A percentile compares a stretch with the other conserved stretches of the same genome.
These are phyloP conservation scores for Monosporascus sp. DNA, from an alignment of 2,329 filamentous ascomycete species.

Conservation along the genomic window DNA sequence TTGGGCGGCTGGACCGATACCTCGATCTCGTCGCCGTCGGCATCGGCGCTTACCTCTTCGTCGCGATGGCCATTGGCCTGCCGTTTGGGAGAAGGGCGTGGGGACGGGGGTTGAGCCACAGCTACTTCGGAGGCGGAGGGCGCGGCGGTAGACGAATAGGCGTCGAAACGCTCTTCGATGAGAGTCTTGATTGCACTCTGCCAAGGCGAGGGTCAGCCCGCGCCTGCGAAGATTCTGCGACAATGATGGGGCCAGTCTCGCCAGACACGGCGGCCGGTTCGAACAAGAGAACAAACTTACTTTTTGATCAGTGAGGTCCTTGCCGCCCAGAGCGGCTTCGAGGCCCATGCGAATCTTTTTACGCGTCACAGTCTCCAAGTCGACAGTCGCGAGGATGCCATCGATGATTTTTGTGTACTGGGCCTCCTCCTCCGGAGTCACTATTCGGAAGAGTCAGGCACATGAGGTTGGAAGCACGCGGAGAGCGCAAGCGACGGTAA, in stretches of 20 bases:
- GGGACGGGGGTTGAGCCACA: conserved; percentile 14
- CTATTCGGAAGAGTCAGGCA: conserved; percentile 28
- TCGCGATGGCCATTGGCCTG: conserved; percentile 25
- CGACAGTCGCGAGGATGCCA: conserved; percentile 50
- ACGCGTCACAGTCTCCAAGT: conserved; percentile 58
- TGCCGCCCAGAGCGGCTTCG: conserved; percentile 48
- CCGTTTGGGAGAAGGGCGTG: conserved; percentile 17
- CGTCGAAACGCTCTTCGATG: conserved; percentile 71
- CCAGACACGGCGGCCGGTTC: too few species aligned
- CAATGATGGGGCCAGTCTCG: neutral
- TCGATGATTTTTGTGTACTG: conserved; percentile 57
- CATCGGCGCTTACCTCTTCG: conserved; percentile 24
- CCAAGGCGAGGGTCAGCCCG: neutral
- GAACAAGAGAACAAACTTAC: conserved; percentile 27
- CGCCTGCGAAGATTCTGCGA: neutral
- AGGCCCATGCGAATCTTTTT: conserved; percentile 57
- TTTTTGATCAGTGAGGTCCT: conserved; percentile 56
- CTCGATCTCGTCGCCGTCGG: conserved; percentile 38
- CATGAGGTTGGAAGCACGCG: neutral
- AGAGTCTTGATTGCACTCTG: conserved; percentile 66
- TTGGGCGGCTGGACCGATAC: conserved; percentile 44
- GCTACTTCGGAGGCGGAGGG: conserved; percentile 10
- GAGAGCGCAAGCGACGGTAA: neutral
- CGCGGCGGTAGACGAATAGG: conserved; percentile 49
- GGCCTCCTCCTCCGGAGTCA: conserved; percentile 43